phyloP scores from a whole-genome alignment of 495 filamentous ascomycete species.

The Xylaria curta region DNA sequence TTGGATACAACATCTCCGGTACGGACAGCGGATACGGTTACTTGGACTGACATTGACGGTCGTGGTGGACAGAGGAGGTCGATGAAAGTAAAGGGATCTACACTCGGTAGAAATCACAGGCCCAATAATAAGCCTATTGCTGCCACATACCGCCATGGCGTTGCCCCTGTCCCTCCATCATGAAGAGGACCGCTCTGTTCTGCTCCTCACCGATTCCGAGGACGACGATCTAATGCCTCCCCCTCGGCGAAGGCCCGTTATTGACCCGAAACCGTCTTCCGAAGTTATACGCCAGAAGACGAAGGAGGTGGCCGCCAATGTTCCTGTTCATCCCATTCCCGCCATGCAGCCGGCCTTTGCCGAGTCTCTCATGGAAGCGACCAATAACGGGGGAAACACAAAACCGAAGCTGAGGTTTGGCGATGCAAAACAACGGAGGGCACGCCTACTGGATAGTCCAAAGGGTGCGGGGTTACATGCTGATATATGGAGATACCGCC shows the following conservation, averaged over 20 bases:
- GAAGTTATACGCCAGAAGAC: slow-evolving; percentile 39
- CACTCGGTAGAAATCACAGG: background rate
- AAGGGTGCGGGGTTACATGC: slow-evolving; percentile 66
- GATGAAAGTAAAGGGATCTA: background rate
- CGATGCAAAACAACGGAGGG: slow-evolving; percentile 70
- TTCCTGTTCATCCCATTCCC: slow-evolving; percentile 76
- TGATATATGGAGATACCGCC: slow-evolving; percentile 74
- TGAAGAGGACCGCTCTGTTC: slow-evolving; percentile 40
- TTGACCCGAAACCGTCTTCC: slow-evolving; percentile 26
- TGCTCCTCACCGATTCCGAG: slow-evolving; percentile 41
- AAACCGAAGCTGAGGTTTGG: slow-evolving; percentile 62
- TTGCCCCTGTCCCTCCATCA: slow-evolving; percentile 40
- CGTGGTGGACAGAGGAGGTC: background rate
- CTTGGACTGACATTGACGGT: background rate
- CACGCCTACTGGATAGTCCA: slow-evolving; percentile 69
- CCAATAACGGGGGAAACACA: slow-evolving; percentile 48
- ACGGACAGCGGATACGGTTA: background rate
- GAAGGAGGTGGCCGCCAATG: slow-evolving; percentile 41
- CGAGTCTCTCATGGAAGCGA: slow-evolving; percentile 84
- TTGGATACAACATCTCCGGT: background rate
- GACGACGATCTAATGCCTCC: slow-evolving; percentile 41
- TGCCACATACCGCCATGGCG: slow-evolving; percentile 34
- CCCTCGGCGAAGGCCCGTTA: slow-evolving; percentile 19
- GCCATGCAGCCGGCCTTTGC: slow-evolving; percentile 91
- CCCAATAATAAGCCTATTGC: slow-evolving; percentile 20